Conservation (phyloP, 306 rosid genomes). For the Corylus heterophylla region DNA sequence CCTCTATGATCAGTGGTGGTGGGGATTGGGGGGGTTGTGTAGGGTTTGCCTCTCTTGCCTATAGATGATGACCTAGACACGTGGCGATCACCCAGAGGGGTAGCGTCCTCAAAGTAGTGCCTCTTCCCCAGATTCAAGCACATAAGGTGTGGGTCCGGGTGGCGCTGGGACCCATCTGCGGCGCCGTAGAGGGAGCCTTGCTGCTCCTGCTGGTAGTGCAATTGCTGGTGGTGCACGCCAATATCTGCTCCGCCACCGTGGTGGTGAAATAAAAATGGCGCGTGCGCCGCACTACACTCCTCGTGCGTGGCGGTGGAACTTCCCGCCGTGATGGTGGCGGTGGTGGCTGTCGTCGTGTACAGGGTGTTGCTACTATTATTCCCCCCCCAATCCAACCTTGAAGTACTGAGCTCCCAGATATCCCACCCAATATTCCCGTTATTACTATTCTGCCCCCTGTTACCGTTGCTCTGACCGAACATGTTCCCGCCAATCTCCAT, state of each 20-base stretch:
- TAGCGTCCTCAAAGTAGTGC: slow-evolving; percentile 76
- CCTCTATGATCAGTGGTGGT: not conserved
- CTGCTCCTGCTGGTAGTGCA: slow-evolving; percentile 10
- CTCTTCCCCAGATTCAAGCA: slow-evolving; percentile 93
- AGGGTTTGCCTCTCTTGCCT: slow-evolving; percentile 52
- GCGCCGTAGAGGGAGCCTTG: slow-evolving; percentile 16
- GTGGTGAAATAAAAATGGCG: slow-evolving; percentile 28
- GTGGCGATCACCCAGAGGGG: slow-evolving; percentile 26
- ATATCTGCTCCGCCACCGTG: not conserved
- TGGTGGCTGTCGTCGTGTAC: not conserved
- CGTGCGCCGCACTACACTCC: slow-evolving; percentile 25
- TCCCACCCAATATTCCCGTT: slow-evolving; percentile 44
- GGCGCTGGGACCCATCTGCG: slow-evolving; percentile 46
- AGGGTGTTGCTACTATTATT: slow-evolving; percentile 2
- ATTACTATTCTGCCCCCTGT: slow-evolving; percentile 48
- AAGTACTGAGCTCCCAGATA: slow-evolving; percentile 48
- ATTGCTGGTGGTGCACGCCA: not conserved
- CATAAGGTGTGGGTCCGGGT: slow-evolving; percentile 73
- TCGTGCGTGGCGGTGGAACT: slow-evolving; percentile 7
- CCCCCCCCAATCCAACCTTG: slow-evolving; percentile 29
- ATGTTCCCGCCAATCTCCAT: slow-evolving; percentile 71
- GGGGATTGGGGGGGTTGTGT: too few species aligned
- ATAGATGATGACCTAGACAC: slow-evolving; percentile 30
- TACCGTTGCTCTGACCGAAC: slow-evolving; percentile 43
- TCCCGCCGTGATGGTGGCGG: slow-evolving; percentile 3